phyloP scores from a whole-genome alignment of 169 alveolate genomes.

The Amoebophrya sp. region DNA sequence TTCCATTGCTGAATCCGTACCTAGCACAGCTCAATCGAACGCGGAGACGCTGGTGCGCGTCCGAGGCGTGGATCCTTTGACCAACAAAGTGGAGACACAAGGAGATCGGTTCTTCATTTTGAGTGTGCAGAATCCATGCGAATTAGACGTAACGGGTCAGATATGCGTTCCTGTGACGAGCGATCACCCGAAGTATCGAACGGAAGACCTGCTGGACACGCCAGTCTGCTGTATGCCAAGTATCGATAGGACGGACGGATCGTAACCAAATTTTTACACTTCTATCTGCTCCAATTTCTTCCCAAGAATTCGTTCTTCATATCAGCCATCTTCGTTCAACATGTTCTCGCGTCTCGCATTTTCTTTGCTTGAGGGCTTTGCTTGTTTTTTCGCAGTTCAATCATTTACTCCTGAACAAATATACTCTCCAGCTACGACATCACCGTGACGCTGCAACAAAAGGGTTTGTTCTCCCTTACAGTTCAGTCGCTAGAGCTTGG shows the following conservation, averaged over 20 bases:
- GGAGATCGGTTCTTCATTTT: neutral
- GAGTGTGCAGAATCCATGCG: neutral
- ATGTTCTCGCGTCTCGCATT: too few relatives aligned
- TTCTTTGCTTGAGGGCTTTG: too few relatives aligned
- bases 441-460: conserved; percentile 30
- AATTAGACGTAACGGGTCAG: neutral
- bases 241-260: neutral
- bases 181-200: neutral
- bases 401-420: too few relatives aligned
- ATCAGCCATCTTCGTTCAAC: too few relatives aligned
- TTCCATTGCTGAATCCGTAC: neutral
- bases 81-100: neutral
- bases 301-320: too few relatives aligned
- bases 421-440: conserved; percentile 18
- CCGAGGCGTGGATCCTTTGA: neutral
- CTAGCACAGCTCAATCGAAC: neutral
- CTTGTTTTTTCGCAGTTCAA: too few relatives aligned
- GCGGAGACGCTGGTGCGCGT: conserved; percentile 11
- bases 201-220: conserved; percentile 1
- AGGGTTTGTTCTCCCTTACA: conserved; percentile 28
- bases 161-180: neutral
- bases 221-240: neutral
- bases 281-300: too few relatives aligned
- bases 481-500: conserved; percentile 29
- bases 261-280: neutral